Evolutionary conservation across 129 eudicot species (phyloP).

Genomic region (Tanacetum coccineum): DNA sequence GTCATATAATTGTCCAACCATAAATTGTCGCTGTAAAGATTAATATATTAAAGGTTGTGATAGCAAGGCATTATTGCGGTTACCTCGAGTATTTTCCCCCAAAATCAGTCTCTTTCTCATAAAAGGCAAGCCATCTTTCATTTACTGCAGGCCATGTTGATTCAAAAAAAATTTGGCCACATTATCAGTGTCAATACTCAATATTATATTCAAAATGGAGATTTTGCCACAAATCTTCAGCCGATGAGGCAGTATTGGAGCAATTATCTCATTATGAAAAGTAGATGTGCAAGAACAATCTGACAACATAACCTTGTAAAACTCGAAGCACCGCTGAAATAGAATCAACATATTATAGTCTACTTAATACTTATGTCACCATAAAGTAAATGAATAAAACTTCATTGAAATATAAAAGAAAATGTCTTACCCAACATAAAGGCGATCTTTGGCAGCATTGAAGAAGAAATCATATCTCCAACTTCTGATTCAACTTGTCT

Average conservation of each 20-base stretch:
- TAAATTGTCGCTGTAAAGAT: too few relatives aligned
- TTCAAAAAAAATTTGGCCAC: slow-evolving; percentile 75
- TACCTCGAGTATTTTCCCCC: slow-evolving; percentile 92
- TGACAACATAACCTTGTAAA: slow-evolving; percentile 88
- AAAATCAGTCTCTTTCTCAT: slow-evolving; percentile 55
- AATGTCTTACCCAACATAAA: too few relatives aligned
- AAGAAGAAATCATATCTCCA: too few relatives aligned
- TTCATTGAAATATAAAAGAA: too few relatives aligned
- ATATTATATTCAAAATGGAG: slow-evolving; percentile 67
- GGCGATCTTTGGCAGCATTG: too few relatives aligned
- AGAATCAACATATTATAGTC: background rate
- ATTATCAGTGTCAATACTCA: too few relatives aligned
- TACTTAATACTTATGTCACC: background rate
- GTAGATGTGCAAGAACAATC: slow-evolving; percentile 56
- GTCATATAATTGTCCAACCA: too few relatives aligned
- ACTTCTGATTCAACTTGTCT: too few relatives aligned
- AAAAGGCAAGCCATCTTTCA: slow-evolving; percentile 59
- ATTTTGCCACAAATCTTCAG: slow-evolving; percentile 96
- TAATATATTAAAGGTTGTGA: too few relatives aligned
- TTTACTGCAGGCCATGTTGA: slow-evolving; percentile 77
- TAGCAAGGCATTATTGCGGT: background rate
- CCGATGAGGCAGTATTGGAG: slow-evolving; percentile 92
- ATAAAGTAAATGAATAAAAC: too few relatives aligned
- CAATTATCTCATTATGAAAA: slow-evolving; percentile 37
- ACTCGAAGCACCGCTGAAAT: slow-evolving; percentile 66